A percentile compares a stretch with the other conserved stretches of the same genome.
phyloP scores from a whole-genome alignment of 2,329 filamentous ascomycete genomes.

The Dactylellina haptotyla region DNA sequence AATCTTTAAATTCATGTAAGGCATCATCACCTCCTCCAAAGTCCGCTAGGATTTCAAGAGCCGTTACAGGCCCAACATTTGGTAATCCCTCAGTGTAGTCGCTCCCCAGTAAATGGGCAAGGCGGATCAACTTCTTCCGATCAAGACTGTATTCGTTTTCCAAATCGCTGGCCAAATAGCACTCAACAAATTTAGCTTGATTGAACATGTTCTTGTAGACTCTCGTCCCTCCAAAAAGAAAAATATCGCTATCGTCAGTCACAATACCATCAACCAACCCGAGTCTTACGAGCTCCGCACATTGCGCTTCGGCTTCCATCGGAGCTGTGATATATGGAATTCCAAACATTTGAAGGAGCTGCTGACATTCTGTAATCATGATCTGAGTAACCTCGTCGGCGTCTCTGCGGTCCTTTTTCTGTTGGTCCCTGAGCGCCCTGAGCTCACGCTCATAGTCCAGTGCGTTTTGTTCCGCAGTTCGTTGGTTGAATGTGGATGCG shows the following conservation, averaged over 20 bases:
- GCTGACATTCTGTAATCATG: conserved; percentile 95
- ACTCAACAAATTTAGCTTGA: conserved; percentile 96
- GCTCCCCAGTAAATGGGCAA: conserved; percentile 89
- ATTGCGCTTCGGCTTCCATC: conserved; percentile 99
- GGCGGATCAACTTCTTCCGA: conserved; percentile 84
- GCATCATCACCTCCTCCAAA: conserved; percentile 70
- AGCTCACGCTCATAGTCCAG: conserved; percentile 88
- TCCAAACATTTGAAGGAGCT: conserved; percentile 87
- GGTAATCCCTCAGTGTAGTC: conserved; percentile 95
- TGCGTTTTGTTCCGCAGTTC: conserved; percentile 73
- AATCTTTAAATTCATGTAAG: conserved; percentile 81
- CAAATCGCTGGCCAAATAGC: conserved; percentile 84
- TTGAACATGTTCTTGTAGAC: conserved; percentile 99
- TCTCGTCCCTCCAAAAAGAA: conserved; percentile 92
- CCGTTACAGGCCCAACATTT: conserved; percentile 92
- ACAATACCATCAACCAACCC: conserved; percentile 96
- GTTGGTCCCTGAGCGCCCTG: conserved; percentile 85
- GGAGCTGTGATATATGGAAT: conserved; percentile 96
- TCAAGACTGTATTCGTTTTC: conserved; percentile 89
- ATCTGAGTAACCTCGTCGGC: conserved; percentile 96
- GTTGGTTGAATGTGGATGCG: conserved; percentile 82
- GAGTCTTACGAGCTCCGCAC: conserved; percentile 85
- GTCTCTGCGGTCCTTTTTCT: conserved; percentile 94
- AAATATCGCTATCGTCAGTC: conserved; percentile 95
- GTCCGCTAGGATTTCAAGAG: conserved; percentile 91